A percentile compares a stretch with the other conserved stretches of the same genome.
Evolutionary conservation across 768 basidiomycete genomes (phyloP).

Genomic region (Suillus americanus): DNA sequence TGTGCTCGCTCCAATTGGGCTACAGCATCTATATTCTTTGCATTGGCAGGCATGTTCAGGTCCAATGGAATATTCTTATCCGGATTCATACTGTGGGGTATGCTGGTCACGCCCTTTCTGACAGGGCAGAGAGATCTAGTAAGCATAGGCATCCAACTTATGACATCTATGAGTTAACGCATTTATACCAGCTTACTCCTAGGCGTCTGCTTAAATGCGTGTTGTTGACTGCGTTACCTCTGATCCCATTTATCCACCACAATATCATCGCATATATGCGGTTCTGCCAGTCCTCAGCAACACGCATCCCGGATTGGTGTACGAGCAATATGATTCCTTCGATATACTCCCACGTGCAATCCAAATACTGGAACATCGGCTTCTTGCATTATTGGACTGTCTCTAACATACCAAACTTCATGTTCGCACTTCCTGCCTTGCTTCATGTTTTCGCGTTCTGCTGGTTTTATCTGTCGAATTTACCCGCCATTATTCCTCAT

Average conservation of each 20-base stretch:
- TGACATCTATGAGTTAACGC: background rate
- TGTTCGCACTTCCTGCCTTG: conserved; percentile 75
- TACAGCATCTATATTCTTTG: conserved; percentile 58
- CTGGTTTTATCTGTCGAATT: conserved; percentile 21
- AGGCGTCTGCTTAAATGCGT: conserved; percentile 35
- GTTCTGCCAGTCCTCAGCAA: conserved; percentile 54
- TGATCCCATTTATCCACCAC: conserved; percentile 70
- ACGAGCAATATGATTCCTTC: conserved; percentile 47
- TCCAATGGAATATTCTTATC: conserved; percentile 76
- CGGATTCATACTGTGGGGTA: conserved; percentile 80
- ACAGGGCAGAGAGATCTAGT: conserved; percentile 30
- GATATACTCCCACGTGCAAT: conserved; percentile 82
- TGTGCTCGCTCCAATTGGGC: conserved; percentile 45
- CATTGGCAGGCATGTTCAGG: conserved; percentile 63
- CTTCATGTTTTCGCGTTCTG: conserved; percentile 39
- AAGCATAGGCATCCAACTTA: conserved; percentile 11
- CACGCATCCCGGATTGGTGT: conserved; percentile 62
- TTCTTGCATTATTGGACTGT: conserved; percentile 85
- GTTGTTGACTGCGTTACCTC: conserved; percentile 44
- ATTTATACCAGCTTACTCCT: conserved; percentile 33
- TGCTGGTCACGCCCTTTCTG: conserved; percentile 56
- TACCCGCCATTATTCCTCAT: conserved; percentile 8
- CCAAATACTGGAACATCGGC: conserved; percentile 84
- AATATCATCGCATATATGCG: conserved; percentile 62
- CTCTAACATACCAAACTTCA: conserved; percentile 84